Evolutionary conservation across 2,329 filamentous ascomycete genomes (phyloP).

Genomic region (Colletotrichum godetiae): DNA sequence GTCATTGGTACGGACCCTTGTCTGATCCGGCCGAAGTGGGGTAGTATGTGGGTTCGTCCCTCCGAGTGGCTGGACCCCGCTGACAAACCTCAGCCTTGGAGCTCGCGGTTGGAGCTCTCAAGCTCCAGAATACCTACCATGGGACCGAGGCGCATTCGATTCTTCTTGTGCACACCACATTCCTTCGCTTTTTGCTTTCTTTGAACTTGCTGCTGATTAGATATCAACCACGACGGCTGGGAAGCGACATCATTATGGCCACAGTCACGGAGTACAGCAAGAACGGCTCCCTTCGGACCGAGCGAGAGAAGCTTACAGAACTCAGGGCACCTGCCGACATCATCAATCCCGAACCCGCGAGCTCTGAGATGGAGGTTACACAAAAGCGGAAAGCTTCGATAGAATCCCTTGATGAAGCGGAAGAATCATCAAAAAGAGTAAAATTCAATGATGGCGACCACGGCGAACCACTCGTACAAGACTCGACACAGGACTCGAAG

Average conservation of each 20-base stretch:
- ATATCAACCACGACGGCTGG: too few relatives aligned
- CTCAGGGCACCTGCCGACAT: slow-evolving; percentile 14
- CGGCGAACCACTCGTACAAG: background rate
- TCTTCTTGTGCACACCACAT: background rate
- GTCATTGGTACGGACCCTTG: slow-evolving; percentile 22
- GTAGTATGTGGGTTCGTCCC: background rate
- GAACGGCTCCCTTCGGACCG: background rate
- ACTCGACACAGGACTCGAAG: background rate
- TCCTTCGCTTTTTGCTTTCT: background rate
- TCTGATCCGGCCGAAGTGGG: slow-evolving; percentile 20
- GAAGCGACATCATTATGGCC: slow-evolving; percentile 15
- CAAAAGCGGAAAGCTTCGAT: slow-evolving; percentile 48
- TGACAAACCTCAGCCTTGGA: slow-evolving; percentile 36
- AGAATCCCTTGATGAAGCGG: slow-evolving; percentile 31
- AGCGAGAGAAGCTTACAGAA: slow-evolving; percentile 13
- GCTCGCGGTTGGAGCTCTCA: slow-evolving; percentile 16
- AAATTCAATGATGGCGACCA: slow-evolving; percentile 32
- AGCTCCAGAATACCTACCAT: background rate
- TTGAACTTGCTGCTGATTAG: background rate
- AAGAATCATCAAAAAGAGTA: slow-evolving; percentile 34
- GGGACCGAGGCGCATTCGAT: background rate
- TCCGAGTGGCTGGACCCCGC: slow-evolving; percentile 25
- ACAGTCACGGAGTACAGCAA: slow-evolving; percentile 18
- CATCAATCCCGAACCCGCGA: slow-evolving; percentile 1
- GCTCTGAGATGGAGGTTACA: slow-evolving; percentile 1